Evolutionary conservation across 2,329 filamentous ascomycete genomes (phyloP), one percentile per base, ranked within the genome.

Genomic region (Phyllachora maydis): DNA sequence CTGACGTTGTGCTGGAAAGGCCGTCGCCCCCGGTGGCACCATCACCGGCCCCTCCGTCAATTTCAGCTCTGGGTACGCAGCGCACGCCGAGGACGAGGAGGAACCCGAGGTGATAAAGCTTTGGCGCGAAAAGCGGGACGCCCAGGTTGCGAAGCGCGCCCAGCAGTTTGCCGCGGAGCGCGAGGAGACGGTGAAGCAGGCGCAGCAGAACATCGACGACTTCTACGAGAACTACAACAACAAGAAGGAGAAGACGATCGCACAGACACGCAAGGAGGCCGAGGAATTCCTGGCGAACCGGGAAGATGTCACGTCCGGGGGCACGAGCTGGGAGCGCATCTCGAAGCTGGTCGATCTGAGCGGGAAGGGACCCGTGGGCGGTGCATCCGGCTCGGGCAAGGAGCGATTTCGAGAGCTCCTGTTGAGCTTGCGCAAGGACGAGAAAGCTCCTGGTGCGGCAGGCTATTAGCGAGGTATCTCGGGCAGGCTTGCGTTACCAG

Each of bases 181-280:
- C 46, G 65, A 68, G 32, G 72, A 85, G 46, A 93, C 82, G 2
- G 56, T 93, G 43, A 70, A 79, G 46, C 81, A 88, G 37, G 88
- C 88, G 8, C 81, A 82, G 43, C 66, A 83, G 45, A 88, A 90
- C 47, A 91, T 98, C 33, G 88, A 98, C 46, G 88, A 93, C 47
- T 98, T 95, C 54, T 98, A 98, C 59, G 83, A 93, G 44, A 93
- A 92, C 52, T 98, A 98, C 60, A 95, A 95, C 58, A 72, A 75
- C 49, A 92, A 93, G 57, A 85, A 88, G 48, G 88, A 98, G 47
- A 95, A 95, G 64, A 68, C 66, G 29, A 74, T 93, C 35, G 61
- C 74, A 12, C 79, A 91, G 56, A 88, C 85, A 27, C 69, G 74
- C 39, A 75, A 77, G 47, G 88, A 98, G 38, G 88, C 85, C 5